Evolutionary conservation across 495 filamentous ascomycete genomes (phyloP).

Genomic region (Tuber magnatum): DNA sequence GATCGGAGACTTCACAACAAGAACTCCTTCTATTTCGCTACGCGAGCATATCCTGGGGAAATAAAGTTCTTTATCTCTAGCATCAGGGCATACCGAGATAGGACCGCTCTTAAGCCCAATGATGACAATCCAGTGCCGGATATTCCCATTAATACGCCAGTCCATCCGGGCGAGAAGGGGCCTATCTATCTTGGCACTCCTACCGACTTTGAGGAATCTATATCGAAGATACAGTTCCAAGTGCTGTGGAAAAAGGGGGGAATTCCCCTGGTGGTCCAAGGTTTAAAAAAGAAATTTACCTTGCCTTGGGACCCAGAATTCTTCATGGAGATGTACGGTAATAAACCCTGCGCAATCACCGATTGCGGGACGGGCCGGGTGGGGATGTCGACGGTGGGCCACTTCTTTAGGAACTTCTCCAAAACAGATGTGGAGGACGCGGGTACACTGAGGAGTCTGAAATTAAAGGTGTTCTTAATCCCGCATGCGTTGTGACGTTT

Average conservation of each 20-base stretch:
- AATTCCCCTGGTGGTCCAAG: slow-evolving; percentile 35
- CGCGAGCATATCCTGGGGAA: slow-evolving; percentile 32
- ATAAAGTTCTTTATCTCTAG: slow-evolving; percentile 8
- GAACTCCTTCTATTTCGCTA: slow-evolving; percentile 34
- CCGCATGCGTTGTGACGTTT: neutral
- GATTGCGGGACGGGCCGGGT: slow-evolving; percentile 22
- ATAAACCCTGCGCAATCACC: slow-evolving; percentile 27
- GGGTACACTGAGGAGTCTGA: neutral
- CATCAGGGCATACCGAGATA: neutral
- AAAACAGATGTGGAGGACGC: neutral
- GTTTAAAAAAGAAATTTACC: slow-evolving; percentile 34
- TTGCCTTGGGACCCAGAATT: slow-evolving; percentile 38
- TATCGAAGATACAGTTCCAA: slow-evolving; percentile 24
- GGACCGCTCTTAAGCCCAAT: neutral
- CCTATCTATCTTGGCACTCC: slow-evolving; percentile 34
- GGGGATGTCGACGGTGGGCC: slow-evolving; percentile 22
- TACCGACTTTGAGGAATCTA: slow-evolving; percentile 13
- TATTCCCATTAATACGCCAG: slow-evolving; percentile 23
- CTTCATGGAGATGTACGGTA: slow-evolving; percentile 35
- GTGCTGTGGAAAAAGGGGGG: slow-evolving; percentile 32
- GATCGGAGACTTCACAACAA: slow-evolving; percentile 20
- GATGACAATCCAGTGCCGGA: slow-evolving; percentile 12
- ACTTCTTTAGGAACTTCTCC: slow-evolving; percentile 35
- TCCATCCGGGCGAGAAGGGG: slow-evolving; percentile 12
- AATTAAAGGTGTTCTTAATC: neutral